Percentiles rank a stretch among this genome's conserved stretches.
Evolutionary conservation across 2,329 filamentous ascomycete species (phyloP).

Genomic region (Talaromyces sp.): DNA sequence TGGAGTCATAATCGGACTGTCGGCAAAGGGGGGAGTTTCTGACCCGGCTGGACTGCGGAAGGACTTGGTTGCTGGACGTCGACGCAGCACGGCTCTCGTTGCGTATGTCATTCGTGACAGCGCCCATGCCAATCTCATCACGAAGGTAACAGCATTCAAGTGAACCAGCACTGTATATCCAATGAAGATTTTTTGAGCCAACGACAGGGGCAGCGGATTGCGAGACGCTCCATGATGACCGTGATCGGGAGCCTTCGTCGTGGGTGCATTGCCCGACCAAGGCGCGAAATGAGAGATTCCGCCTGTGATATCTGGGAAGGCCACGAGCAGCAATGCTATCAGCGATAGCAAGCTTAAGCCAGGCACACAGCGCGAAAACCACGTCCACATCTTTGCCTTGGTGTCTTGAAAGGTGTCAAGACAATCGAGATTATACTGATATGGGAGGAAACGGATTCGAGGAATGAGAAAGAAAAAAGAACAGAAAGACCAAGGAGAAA

Average conservation of each 20-base stretch:
- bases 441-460: neutral
- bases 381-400: constrained; percentile 26
- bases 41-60: neutral
- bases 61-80: constrained; percentile 20
- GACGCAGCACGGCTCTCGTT: constrained; percentile 25
- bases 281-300: constrained; percentile 16
- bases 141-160: constrained; percentile 61
- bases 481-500: neutral
- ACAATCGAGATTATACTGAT: neutral
- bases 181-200: constrained; percentile 50
- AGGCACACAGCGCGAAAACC: constrained; percentile 33
- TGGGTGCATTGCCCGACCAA: constrained; percentile 24
- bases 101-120: constrained; percentile 43
- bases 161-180: constrained; percentile 67
- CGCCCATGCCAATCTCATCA: constrained; percentile 49
- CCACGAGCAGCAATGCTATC: constrained; percentile 25
- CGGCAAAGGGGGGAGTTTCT: constrained; percentile 10
- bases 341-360: constrained; percentile 33
- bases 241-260: neutral
- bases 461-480: neutral
- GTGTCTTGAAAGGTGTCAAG: neutral
- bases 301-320: constrained; percentile 26
- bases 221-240: neutral
- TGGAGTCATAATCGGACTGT: constrained; percentile 21
- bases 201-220: constrained; percentile 20